Evolutionary conservation across 768 basidiomycete genomes (phyloP).

Genomic region (Leccinum uliginosum): DNA sequence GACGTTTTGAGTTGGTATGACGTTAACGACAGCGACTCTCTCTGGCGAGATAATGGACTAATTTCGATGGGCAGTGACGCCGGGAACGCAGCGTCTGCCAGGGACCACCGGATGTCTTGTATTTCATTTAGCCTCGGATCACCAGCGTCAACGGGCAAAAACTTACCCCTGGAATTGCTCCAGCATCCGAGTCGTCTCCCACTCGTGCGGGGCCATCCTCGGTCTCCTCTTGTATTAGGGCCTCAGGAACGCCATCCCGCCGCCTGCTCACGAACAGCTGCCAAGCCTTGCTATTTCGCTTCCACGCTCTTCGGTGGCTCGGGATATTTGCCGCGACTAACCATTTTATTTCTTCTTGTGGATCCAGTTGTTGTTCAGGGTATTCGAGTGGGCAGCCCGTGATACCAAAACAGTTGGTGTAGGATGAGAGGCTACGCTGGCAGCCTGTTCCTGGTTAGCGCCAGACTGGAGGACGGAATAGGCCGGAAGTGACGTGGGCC

Average conservation of each 20-base stretch:
- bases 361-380: slow-evolving; percentile 27
- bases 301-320: slow-evolving; percentile 69
- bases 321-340: slow-evolving; percentile 65
- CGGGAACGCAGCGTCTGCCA: slow-evolving; percentile 36
- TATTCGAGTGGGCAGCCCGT: slow-evolving; percentile 16
- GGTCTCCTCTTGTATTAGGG: slow-evolving; percentile 33
- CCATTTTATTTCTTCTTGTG: slow-evolving; percentile 50
- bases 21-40: slow-evolving; percentile 44
- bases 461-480: slow-evolving; percentile 51
- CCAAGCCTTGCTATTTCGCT: slow-evolving; percentile 60
- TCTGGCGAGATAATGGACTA: slow-evolving; percentile 31
- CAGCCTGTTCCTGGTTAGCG: background rate
- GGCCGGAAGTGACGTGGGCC: slow-evolving; percentile 65
- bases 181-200: slow-evolving; percentile 18
- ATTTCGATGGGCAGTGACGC: slow-evolving; percentile 66
- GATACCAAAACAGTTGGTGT: background rate
- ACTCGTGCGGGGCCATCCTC: slow-evolving; percentile 27
- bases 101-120: slow-evolving; percentile 24
- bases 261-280: slow-evolving; percentile 46
- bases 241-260: slow-evolving; percentile 25
- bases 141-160: background rate
- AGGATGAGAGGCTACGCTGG: background rate
- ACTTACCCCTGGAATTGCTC: slow-evolving; percentile 26
- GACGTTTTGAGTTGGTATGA: slow-evolving; percentile 55
- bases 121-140: slow-evolving; percentile 7